Evolutionary conservation across 2,329 filamentous ascomycete genomes (phyloP), one percentile per base, ranked within the genome.

Genomic region (Mycocentrospora acerina): DNA sequence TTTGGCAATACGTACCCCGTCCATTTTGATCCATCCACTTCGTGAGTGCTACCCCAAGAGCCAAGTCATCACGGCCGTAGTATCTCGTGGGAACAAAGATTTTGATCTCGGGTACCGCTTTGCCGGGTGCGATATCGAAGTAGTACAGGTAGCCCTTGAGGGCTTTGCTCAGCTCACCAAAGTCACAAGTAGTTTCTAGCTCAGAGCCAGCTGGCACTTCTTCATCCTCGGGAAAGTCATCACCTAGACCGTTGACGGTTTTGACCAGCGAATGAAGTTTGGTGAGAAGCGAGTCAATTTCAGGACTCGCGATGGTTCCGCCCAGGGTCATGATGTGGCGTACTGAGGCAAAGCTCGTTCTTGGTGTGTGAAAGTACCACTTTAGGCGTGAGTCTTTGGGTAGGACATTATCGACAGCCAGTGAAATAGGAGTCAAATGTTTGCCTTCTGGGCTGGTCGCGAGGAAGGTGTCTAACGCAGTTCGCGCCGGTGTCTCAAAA

Each of bases 311-410:
- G n/a, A 22, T 29, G 18, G 15, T 19, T 18, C 19, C 46, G n/a
- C 43, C 48, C 4, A 60, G 17, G 3, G 57, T 59, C 51, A 60
- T 56, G 18, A 56, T 48, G 17, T 48, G 35, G 30, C 52, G 55
- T 10, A 59, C 39, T 4, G 45, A 48, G 8, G 35, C 26, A 37
- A 53, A 59, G 24, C 32, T 45, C 7, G 51, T 55, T 29, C 38
- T 32, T 1, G 46, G 29, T 10, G 53, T 46, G 14, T 42, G 39
- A 29, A 56, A 37, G 27, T 37, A 37, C 14, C 18, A 24, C 35
- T 37, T 45, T 7, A 58, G 24, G 22, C 34, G 19, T 1, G 53
- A 48, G 9, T 33, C 37, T 10, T 40, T 17, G 28, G 34, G 37
- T 22, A 38, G 33, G 34, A 43, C 3, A 41, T 44, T 15, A 16